Evolutionary conservation across 148 eudicot genomes (phyloP).

Genomic region (Spergularia marina): DNA sequence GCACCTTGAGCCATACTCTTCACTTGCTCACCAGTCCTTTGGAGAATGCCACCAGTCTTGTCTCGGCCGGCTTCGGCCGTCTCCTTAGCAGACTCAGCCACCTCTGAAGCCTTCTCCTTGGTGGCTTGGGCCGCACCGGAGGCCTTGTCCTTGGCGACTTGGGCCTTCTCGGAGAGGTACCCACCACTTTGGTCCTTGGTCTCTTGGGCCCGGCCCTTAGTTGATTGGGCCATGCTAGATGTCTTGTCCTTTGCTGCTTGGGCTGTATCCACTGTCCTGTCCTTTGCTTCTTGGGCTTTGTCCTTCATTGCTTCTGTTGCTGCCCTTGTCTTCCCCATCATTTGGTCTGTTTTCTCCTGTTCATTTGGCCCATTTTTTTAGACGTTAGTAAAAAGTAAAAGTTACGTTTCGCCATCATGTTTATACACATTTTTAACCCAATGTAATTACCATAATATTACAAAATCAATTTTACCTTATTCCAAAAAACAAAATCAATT

Average conservation of each 20-base stretch:
- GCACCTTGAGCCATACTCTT: slow-evolving; percentile 69
- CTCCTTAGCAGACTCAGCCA: slow-evolving; percentile 48
- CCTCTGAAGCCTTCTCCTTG: slow-evolving; percentile 44
- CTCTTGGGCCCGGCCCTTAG: slow-evolving; percentile 35
- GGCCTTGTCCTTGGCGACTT: slow-evolving; percentile 29
- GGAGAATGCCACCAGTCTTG: slow-evolving; percentile 52
- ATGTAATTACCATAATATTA: too few species aligned
- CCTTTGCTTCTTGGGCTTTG: slow-evolving; percentile 53
- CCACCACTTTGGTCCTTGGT: slow-evolving; percentile 21
- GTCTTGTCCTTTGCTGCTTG: slow-evolving; percentile 45
- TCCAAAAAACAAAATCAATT: too few species aligned
- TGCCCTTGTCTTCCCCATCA: slow-evolving; percentile 35
- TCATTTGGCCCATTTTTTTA: not conserved
- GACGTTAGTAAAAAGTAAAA: too few species aligned
- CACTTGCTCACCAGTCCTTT: slow-evolving; percentile 57
- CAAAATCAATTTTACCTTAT: too few species aligned
- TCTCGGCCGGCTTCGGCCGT: slow-evolving; percentile 60
- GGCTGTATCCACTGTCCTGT: slow-evolving; percentile 36
- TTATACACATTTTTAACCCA: not conserved
- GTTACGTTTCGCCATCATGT: too few species aligned
- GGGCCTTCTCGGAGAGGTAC: slow-evolving; percentile 29
- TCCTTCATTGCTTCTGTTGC: slow-evolving; percentile 38
- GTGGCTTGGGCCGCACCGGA: slow-evolving; percentile 41
- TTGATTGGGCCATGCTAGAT: slow-evolving; percentile 31
- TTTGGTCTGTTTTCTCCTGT: slow-evolving; percentile 59